phyloP scores from a whole-genome alignment of 495 filamentous ascomycete species.

The Annulohypoxylon bovei region DNA sequence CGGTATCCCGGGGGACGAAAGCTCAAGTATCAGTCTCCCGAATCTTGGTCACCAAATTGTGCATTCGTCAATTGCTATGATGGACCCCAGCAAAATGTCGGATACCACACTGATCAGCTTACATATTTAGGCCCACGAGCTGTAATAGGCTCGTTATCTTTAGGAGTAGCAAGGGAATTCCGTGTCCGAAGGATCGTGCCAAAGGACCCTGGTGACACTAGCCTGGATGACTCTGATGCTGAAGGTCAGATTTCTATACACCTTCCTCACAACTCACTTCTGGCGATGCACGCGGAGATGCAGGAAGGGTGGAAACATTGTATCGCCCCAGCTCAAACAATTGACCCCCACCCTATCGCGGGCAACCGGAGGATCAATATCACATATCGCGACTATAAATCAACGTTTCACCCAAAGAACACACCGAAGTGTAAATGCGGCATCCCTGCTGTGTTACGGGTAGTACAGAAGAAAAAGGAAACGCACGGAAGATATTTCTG shows the following conservation, averaged over 20 bases:
- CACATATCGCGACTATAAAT: conserved; percentile 89
- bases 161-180: conserved; percentile 92
- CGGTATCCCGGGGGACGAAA: conserved; percentile 71
- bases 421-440: conserved; percentile 74
- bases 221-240: conserved; percentile 59
- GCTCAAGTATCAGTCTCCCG: conserved; percentile 77
- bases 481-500: conserved; percentile 88
- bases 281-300: conserved; percentile 95
- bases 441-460: conserved; percentile 76
- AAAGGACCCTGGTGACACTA: conserved; percentile 48
- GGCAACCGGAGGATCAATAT: conserved; percentile 87
- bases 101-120: conserved; percentile 90
- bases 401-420: conserved; percentile 74
- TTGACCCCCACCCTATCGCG: conserved; percentile 83
- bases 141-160: conserved; percentile 86
- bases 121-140: conserved; percentile 92
- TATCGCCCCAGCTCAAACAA: conserved; percentile 74
- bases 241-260: conserved; percentile 91
- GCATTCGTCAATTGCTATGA: conserved; percentile 94
- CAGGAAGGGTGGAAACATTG: conserved; percentile 84
- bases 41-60: conserved; percentile 83
- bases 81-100: conserved; percentile 80
- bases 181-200: conserved; percentile 79
- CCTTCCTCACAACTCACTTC: conserved; percentile 90
- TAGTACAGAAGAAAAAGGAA: conserved; percentile 78